A percentile compares a stretch with the other conserved stretches of the same genome.
Evolutionary conservation across 345 rosid species (phyloP).

Genomic region (Nephelium lappaceum): DNA sequence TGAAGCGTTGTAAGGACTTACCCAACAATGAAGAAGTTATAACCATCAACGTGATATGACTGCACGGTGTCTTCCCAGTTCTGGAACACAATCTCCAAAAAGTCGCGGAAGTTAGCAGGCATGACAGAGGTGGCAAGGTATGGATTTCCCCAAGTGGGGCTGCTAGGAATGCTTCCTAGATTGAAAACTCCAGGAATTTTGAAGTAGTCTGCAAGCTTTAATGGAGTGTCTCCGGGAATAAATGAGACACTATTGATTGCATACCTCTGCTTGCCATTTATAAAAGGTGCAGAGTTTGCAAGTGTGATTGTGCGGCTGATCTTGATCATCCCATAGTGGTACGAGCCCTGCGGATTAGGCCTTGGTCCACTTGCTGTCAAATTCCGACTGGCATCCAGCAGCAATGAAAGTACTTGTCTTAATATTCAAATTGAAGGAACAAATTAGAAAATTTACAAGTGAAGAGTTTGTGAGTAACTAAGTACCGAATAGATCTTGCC

Average conservation of each 20-base stretch:
- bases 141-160: constrained; percentile 60
- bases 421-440: not conserved
- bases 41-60: constrained; percentile 87
- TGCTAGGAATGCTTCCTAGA: constrained; percentile 68
- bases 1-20: constrained; percentile 33
- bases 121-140: constrained; percentile 79
- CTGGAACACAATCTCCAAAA: constrained; percentile 79
- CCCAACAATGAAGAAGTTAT: constrained; percentile 92
- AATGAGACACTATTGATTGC: constrained; percentile 81
- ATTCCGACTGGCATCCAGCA: constrained; percentile 56
- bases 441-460: not conserved
- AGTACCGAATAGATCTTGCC: constrained; percentile 82
- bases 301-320: constrained; percentile 68
- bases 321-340: constrained; percentile 90
- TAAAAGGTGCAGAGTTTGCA: constrained; percentile 71
- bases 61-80: constrained; percentile 80
- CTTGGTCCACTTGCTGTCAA: constrained; percentile 95
- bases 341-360: constrained; percentile 98
- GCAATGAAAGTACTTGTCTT: not conserved
- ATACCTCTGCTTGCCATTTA: constrained; percentile 85
- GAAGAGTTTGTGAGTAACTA: not conserved
- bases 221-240: constrained; percentile 74
- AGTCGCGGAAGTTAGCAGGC: constrained; percentile 70
- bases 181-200: constrained; percentile 82
- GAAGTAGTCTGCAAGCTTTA: constrained; percentile 91